A percentile compares a stretch with the other conserved stretches of the same genome.
phyloP scores from a whole-genome alignment of 345 rosid genomes.

The Eucalyptus curtisii region DNA sequence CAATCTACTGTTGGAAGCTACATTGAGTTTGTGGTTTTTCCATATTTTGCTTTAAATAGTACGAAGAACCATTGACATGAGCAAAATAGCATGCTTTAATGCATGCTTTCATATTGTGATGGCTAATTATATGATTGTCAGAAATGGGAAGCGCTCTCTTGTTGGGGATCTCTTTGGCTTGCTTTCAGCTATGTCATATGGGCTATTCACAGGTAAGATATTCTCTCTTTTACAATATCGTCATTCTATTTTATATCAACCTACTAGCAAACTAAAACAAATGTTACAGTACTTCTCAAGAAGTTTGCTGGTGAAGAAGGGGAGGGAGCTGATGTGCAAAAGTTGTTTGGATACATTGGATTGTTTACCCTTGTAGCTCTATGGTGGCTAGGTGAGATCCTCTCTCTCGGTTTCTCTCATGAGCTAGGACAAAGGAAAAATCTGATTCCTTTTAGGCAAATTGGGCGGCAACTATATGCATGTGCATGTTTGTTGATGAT shows the following conservation, averaged over 20 bases:
- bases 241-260: not conserved
- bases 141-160: conserved; percentile 58
- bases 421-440: not conserved
- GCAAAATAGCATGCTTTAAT: not conserved
- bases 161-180: conserved; percentile 94
- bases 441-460: not conserved
- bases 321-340: conserved; percentile 86
- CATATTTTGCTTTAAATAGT: not conserved
- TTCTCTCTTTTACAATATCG: not conserved
- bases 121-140: not conserved
- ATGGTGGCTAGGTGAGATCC: conserved; percentile 94
- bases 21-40: not conserved
- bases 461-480: not conserved
- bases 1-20: not conserved
- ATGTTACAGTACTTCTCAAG: conserved; percentile 83
- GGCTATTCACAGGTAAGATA: conserved; percentile 74
- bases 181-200: conserved; percentile 91
- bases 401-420: not conserved
- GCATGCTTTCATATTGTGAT: not conserved
- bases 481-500: not conserved
- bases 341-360: conserved; percentile 95
- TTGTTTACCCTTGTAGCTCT: conserved; percentile 92
- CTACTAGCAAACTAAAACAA: not conserved
- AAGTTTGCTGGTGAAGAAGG: conserved; percentile 97
- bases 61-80: not conserved